Evolutionary conservation across 1,284 basidiomycete species (phyloP), one percentile per base, ranked within the genome.

Genomic region (Neolentinus lepideus): DNA sequence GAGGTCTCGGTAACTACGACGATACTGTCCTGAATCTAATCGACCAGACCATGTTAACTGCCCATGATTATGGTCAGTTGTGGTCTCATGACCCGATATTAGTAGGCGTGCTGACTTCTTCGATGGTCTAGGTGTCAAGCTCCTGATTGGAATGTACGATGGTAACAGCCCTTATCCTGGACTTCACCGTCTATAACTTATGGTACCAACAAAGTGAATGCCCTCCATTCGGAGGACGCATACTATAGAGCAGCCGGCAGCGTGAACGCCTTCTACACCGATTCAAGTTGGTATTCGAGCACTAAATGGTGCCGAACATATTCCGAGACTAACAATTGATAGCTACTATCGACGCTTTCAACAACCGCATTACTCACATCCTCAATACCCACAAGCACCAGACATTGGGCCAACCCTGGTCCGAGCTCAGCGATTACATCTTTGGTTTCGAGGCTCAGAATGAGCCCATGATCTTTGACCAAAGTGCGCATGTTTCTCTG

Each of bases 371-470:
- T 21, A 63, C 63, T n/a, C 66, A 71, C 57, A 66, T 71, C 51
- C 62, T 71, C 51, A 70, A 71, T 58, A 53, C 53, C 24, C 76
- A 79, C 63, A 67, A 69, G 57, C 74, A 78, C 58, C 58, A 64
- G 1, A 63, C 69, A 16, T 63, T 77, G 27, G 70, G 70, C 0
- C 66, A 69, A 54, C 70, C 71, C 0, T 77, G 76, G 75, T 72
- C 72, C 50, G 67, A 75, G 58, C 66, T 77, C 2, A 69, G 64
- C 46, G 68, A 69, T 9, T 74, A 76, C 56, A 75, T 79, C 54
- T 77, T 77, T 55, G 76, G 71, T 0, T 69, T 71, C 52, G 70
- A 75, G 63, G 73, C 75, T 9, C 70, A 77, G 63, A 77, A 78
- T 54, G 75, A 76, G 61, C 70, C 72, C 1, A 66, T 64, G 66